Evolutionary conservation across 164 flowering plant genomes (phyloP).

Genomic region (Vitis amurensis): DNA sequence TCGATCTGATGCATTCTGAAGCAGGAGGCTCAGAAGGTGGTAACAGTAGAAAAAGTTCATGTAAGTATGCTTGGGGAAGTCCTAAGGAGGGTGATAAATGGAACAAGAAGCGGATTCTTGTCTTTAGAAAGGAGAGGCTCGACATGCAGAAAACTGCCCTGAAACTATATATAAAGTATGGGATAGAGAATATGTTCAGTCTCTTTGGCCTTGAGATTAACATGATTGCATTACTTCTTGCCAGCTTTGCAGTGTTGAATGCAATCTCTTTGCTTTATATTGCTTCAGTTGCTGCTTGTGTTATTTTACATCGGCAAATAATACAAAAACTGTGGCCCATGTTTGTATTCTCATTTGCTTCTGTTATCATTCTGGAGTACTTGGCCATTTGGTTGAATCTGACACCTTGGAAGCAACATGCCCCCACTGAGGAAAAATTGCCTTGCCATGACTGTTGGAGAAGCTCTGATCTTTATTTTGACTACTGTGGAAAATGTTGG

Average conservation of each 20-base stretch:
- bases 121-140: slow-evolving; percentile 64
- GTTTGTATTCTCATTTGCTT: slow-evolving; percentile 61
- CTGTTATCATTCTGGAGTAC: slow-evolving; percentile 61
- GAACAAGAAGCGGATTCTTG: slow-evolving; percentile 56
- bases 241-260: slow-evolving; percentile 76
- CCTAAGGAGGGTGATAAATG: slow-evolving; percentile 68
- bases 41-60: slow-evolving; percentile 30
- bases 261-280: slow-evolving; percentile 69
- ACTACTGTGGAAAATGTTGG: slow-evolving; percentile 69
- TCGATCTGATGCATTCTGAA: slow-evolving; percentile 21
- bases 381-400: slow-evolving; percentile 57
- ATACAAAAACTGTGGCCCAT: slow-evolving; percentile 70
- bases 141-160: slow-evolving; percentile 68
- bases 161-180: slow-evolving; percentile 56
- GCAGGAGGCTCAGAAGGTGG: slow-evolving; percentile 30
- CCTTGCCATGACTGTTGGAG: slow-evolving; percentile 79
- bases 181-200: slow-evolving; percentile 77
- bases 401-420: slow-evolving; percentile 26
- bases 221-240: slow-evolving; percentile 79
- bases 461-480: slow-evolving; percentile 37
- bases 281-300: slow-evolving; percentile 69
- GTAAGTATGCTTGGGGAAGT: slow-evolving; percentile 58
- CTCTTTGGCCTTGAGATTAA: slow-evolving; percentile 84
- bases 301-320: slow-evolving; percentile 53
- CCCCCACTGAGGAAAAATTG: slow-evolving; percentile 21